Percentiles rank a stretch among this genome's conserved stretches.
Conservation (phyloP, 345 rosid genomes). For the Ceriops tagal region DNA sequence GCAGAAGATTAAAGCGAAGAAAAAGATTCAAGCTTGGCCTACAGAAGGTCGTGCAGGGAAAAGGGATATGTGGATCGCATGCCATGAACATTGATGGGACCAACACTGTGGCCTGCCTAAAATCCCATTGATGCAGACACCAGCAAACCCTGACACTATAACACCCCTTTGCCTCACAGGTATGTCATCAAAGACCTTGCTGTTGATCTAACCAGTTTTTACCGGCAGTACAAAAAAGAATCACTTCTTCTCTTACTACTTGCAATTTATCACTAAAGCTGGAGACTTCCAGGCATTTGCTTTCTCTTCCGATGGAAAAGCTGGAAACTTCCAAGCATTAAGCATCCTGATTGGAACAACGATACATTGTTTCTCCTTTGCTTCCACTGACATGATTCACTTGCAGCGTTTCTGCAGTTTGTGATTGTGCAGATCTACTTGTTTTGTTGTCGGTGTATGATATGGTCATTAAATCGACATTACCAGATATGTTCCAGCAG, state of each 20-base stretch:
- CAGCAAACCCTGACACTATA: constrained; percentile 39
- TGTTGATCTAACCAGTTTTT: constrained; percentile 65
- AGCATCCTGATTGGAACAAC: too few species aligned
- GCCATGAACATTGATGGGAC: constrained; percentile 66
- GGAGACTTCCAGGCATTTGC: constrained; percentile 23
- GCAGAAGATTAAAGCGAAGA: constrained; percentile 68
- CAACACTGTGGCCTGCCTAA: constrained; percentile 66
- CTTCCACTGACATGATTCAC: too few species aligned
- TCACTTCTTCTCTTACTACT: too few species aligned
- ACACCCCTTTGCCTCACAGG: constrained; percentile 82
- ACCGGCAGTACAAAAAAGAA: constrained; percentile 53
- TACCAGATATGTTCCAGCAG: too few species aligned
- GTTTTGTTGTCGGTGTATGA: too few species aligned
- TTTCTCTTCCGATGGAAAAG: constrained; percentile 24
- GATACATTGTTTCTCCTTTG: too few species aligned
- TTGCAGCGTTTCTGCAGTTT: too few species aligned
- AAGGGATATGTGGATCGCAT: constrained; percentile 74
- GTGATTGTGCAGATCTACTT: too few species aligned
- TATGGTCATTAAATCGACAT: too few species aligned
- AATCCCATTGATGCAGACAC: constrained; percentile 48
- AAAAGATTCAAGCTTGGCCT: constrained; percentile 54
- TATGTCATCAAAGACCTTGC: constrained; percentile 60
- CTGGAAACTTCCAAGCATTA: constrained; percentile 1
- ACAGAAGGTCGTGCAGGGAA: constrained; percentile 64
- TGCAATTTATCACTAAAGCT: too few species aligned